A percentile compares a stretch with the other conserved stretches of the same genome.
Evolutionary conservation across 2,329 filamentous ascomycete genomes (phyloP).

Genomic region (Colletotrichum camelliae): DNA sequence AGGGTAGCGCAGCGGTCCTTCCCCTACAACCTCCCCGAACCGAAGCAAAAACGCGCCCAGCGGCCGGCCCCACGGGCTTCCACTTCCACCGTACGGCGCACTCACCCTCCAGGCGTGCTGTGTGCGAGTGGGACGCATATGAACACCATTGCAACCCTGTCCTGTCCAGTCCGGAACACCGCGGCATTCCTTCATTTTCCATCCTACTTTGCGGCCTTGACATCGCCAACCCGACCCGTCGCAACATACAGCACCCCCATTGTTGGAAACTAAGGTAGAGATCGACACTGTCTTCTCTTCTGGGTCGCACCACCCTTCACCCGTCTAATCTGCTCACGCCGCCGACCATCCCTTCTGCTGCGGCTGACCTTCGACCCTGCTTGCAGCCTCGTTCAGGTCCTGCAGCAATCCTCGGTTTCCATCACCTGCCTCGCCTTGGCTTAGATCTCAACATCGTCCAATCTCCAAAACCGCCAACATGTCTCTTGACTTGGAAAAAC

Average conservation of each 20-base stretch:
- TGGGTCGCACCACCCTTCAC: not conserved
- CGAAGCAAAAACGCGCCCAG: slow-evolving; percentile 9
- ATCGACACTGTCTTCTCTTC: not conserved
- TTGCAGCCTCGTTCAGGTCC: slow-evolving; percentile 10
- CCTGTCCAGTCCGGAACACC: slow-evolving; percentile 20
- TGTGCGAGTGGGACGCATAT: slow-evolving; percentile 18
- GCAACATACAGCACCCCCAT: not conserved
- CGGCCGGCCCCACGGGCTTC: slow-evolving; percentile 20
- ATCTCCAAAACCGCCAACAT: slow-evolving; percentile 40
- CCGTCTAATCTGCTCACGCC: not conserved
- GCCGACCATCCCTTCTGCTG: slow-evolving; percentile 4
- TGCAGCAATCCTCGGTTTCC: slow-evolving; percentile 19
- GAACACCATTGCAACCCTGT: slow-evolving; percentile 24
- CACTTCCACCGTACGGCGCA: not conserved
- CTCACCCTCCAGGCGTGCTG: not conserved
- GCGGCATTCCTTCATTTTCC: slow-evolving; percentile 21
- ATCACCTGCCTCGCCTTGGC: not conserved
- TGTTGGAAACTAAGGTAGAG: not conserved
- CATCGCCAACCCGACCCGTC: slow-evolving; percentile 2
- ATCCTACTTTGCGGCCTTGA: slow-evolving; percentile 6
- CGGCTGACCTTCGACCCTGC: slow-evolving; percentile 6
- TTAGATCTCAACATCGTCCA: slow-evolving; percentile 1
- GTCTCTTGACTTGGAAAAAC: slow-evolving; percentile 81
- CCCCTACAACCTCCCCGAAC: slow-evolving; percentile 7
- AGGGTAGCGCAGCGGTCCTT: not conserved